Evolutionary conservation across 495 filamentous ascomycete species (phyloP), one percentile per base, ranked within the genome.

Genomic region (Recurvomyces mirabilis): DNA sequence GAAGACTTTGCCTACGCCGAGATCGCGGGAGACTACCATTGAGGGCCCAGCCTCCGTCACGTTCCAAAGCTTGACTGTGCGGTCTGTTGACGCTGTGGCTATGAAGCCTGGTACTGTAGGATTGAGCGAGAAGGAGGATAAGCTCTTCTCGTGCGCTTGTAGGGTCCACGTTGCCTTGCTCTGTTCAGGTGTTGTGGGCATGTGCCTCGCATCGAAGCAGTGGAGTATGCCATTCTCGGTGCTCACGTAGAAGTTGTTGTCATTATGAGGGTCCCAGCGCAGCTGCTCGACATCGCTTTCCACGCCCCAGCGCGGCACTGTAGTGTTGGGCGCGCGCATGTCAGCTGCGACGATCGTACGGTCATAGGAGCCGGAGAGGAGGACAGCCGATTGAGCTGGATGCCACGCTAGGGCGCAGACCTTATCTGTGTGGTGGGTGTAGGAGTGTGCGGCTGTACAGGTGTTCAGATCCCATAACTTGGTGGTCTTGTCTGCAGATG

Each of bases 401-500:
- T 95, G 84, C 91, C 91, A 99, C 52, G 88, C 78, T 33, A 96
- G 63, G 5, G 89, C 84, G 72, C 93, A 96, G 38, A 95, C 85
- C 66, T 96, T 96, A 68, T 94, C 89, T 29, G 83, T 91, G 65
- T 94, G 87, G 59, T 77, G 67, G 14, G 72, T 72, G 68, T 99
- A 99, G 18, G 87, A 94, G 65, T 94, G 85, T 51, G 91, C 93
- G 63, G 87, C 94, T 61, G 78, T 87, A 33, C 79, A 68, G 5
- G 84, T 94, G 64, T 83, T 82, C 35, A 99, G 68, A 65, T 99
- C 93, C 91, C 91, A 99, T 6, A 99, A 72, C 65, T 99, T 99
- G 43, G 95, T 77, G 0, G 91, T 96, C 59, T 87, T 83, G 67
- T 99, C 91, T 4, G 93, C 93, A 1, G 91, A 99, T 3, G 82